These are phyloP conservation scores for Umbilicus rupestris DNA, from an alignment of 164 flowering plant species.

Conservation along the genomic window DNA sequence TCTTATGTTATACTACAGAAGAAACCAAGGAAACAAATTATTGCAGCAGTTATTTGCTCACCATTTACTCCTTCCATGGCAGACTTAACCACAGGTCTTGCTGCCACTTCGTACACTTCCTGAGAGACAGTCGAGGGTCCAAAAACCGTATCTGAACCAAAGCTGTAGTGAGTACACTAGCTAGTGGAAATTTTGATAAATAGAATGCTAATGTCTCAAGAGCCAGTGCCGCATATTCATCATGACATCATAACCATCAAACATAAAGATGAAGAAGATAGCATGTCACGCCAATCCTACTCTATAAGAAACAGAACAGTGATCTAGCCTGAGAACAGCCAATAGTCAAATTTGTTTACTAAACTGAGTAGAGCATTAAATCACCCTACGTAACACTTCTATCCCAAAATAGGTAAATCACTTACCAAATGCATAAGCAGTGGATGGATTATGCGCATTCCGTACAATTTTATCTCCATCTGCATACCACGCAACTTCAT, in stretches of 20 bases:
- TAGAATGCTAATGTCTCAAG: neutral
- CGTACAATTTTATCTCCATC: constrained; percentile 91
- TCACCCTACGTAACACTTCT: neutral
- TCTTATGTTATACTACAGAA: neutral
- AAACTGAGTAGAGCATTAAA: neutral
- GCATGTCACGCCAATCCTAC: too few species aligned
- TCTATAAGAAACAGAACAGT: neutral
- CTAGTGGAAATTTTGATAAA: neutral
- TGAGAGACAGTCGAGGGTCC: constrained; percentile 58
- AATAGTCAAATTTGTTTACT: neutral
- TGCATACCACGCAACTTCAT: constrained; percentile 89
- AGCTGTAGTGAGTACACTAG: neutral
- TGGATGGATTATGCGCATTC: constrained; percentile 72
- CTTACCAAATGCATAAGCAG: constrained; percentile 91
- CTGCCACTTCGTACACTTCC: constrained; percentile 90
- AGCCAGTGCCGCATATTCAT: too few species aligned
- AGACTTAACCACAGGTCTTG: constrained; percentile 85
- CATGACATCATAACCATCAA: neutral
- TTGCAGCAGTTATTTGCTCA: constrained; percentile 15
- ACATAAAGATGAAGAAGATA: neutral
- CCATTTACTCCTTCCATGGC: constrained; percentile 99
- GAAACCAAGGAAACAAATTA: neutral
- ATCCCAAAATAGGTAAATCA: neutral
- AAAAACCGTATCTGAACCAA: constrained; percentile 68
- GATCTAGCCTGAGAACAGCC: neutral